Percentiles rank a stretch among this genome's conserved stretches.
These are phyloP conservation scores for Hemileccinum impolitum DNA, from an alignment of 768 basidiomycete species.

Conservation along the genomic window DNA sequence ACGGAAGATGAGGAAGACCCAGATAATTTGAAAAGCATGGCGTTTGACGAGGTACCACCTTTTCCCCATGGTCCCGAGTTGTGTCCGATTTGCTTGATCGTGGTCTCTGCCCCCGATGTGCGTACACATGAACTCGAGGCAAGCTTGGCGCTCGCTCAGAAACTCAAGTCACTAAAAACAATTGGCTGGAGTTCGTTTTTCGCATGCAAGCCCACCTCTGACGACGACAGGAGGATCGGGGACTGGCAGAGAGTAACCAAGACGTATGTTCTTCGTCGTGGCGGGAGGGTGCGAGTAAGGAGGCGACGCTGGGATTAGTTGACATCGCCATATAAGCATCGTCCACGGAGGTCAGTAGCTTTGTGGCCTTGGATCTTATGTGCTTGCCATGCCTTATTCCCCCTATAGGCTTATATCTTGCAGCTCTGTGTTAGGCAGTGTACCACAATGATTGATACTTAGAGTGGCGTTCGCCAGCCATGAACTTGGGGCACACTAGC, in stretches of 20 bases:
- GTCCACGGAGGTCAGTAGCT: background rate
- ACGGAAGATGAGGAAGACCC: constrained; percentile 16
- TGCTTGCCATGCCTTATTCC: background rate
- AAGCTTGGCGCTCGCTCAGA: constrained; percentile 42
- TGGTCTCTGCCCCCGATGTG: constrained; percentile 28
- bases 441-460: background rate
- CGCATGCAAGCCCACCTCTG: constrained; percentile 14
- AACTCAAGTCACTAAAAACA: constrained; percentile 41
- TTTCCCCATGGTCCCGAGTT: constrained; percentile 32
- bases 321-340: background rate
- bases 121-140: constrained; percentile 47
- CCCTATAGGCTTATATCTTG: background rate
- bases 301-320: constrained; percentile 37
- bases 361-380: background rate
- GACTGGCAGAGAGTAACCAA: constrained; percentile 34
- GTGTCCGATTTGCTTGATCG: constrained; percentile 36
- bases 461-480: too few relatives aligned
- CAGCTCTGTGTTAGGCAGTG: background rate
- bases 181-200: constrained; percentile 57
- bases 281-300: constrained; percentile 41
- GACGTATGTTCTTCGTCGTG: constrained; percentile 39
- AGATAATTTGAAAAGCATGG: background rate
- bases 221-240: constrained; percentile 15
- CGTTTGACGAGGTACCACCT: constrained; percentile 15
- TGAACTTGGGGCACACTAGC: background rate